Base-by-base conservation (phyloP, 202 grass and related monocot species). In the Digitaria exilis region DNA sequence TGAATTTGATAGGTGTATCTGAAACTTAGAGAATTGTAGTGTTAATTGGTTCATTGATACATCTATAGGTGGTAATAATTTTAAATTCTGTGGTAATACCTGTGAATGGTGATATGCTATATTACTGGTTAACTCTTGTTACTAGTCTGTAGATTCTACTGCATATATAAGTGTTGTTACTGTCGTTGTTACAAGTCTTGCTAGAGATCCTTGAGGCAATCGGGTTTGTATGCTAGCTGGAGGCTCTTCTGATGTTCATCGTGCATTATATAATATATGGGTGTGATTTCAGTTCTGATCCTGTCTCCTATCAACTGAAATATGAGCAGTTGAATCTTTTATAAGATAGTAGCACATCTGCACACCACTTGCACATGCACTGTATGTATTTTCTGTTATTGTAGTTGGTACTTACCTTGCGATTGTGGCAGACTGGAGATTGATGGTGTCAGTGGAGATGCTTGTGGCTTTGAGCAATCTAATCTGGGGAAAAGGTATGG, bases 401-500 rank as follows among this genome's bases (percentile, higher is more conserved):
- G 2, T 3, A 68, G 64, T 55, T 45, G 50, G 39, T 24, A 61
- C 42, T 77, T 60, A 69, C 14, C 61, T 42, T 75, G 28, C 6
- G 34, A 57, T 37, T 82, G 13, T 84, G 18, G 35, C 84, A 96
- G 93, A 24, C 41, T 78, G 79, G 86, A 77, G 30, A 83, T 89
- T 48, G 86, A 85, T 28, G 81, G 84, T 69, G 50, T 73, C 41
- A 71, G 74, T 43, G 84, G 52, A 57, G 90, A 83, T 84, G 57
- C 62, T 42, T 89, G 81, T 64, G 39, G 73, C 12, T 52, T 93
- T 72, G 86, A 83, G 4, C 84, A 88, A 72, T 78, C 76, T 44
- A 83, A 52, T 80, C 81, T 75, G 41, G 89, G 90, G 49, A 96
- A 93, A 91, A 96, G 93, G 93, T 93, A 22, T 16, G 11, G 12